Evolutionary conservation across 2,329 filamentous ascomycete genomes (phyloP).

Genomic region (Apiospora sp.): DNA sequence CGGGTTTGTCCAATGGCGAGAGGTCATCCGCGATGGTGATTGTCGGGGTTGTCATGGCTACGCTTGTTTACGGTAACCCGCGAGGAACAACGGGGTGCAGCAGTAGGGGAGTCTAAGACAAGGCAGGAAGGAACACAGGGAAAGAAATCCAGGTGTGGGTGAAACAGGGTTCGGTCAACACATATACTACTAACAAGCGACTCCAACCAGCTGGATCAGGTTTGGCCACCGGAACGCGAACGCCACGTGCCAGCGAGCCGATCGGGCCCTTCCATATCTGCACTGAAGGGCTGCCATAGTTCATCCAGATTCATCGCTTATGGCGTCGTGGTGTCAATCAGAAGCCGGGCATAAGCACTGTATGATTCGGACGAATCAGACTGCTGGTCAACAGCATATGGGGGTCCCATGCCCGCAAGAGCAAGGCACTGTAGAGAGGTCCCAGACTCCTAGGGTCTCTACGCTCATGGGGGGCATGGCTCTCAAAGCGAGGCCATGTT

Average conservation of each 20-base stretch:
- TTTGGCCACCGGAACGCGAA: background rate
- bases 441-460: too few species aligned
- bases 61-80: constrained; percentile 4
- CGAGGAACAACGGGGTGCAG: background rate
- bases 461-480: background rate
- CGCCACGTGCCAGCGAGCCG: constrained; percentile 13
- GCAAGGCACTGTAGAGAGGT: too few species aligned
- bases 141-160: constrained; percentile 2
- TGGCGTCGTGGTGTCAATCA: constrained; percentile 1
- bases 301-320: background rate
- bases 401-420: background rate
- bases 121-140: background rate
- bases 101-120: background rate
- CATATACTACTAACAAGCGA: background rate
- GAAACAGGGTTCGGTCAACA: constrained; percentile 11
- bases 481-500: background rate
- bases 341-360: background rate
- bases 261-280: constrained; percentile 2
- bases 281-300: background rate
- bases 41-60: constrained; percentile 35
- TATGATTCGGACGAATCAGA: background rate
- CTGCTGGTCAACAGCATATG: background rate
- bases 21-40: constrained; percentile 42
- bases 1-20: constrained; percentile 35
- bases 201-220: constrained; percentile 13